Evolutionary conservation across 352 stramenopile genomes (phyloP).

Genomic region (Phytophthora meadii): DNA sequence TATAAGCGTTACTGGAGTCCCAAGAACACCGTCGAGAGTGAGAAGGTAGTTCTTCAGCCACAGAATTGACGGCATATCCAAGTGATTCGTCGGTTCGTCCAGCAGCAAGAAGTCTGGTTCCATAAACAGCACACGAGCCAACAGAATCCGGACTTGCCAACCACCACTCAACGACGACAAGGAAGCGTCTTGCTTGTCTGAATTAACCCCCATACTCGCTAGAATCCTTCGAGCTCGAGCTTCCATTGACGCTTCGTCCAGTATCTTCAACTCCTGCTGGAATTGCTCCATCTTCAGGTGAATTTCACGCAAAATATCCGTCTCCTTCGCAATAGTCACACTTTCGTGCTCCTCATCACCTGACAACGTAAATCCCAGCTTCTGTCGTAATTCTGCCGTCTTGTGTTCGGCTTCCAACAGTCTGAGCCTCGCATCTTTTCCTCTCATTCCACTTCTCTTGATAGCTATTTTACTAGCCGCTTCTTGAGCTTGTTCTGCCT

Average conservation of each 20-base stretch:
- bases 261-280: slow-evolving; percentile 50
- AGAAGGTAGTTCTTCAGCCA: slow-evolving; percentile 98
- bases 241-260: slow-evolving; percentile 66
- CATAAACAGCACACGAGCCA: slow-evolving; percentile 71
- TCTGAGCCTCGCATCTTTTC: slow-evolving; percentile 58
- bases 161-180: slow-evolving; percentile 61
- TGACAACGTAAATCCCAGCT: slow-evolving; percentile 33
- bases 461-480: slow-evolving; percentile 57
- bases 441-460: slow-evolving; percentile 60
- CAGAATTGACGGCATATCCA: slow-evolving; percentile 97
- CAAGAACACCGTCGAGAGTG: slow-evolving; percentile 87
- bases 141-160: slow-evolving; percentile 69
- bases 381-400: slow-evolving; percentile 33
- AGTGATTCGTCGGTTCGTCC: slow-evolving; percentile 95
- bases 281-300: slow-evolving; percentile 52
- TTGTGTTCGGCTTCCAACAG: slow-evolving; percentile 51
- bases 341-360: slow-evolving; percentile 31
- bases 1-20: slow-evolving; percentile 76
- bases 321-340: slow-evolving; percentile 36
- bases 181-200: slow-evolving; percentile 77
- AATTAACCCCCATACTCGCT: slow-evolving; percentile 74
- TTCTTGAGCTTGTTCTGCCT: slow-evolving; percentile 43
- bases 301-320: slow-evolving; percentile 45
- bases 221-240: slow-evolving; percentile 55
- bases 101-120: slow-evolving; percentile 92